phyloP scores from a whole-genome alignment of 169 alveolate species.

The Perkinsus marinus region DNA sequence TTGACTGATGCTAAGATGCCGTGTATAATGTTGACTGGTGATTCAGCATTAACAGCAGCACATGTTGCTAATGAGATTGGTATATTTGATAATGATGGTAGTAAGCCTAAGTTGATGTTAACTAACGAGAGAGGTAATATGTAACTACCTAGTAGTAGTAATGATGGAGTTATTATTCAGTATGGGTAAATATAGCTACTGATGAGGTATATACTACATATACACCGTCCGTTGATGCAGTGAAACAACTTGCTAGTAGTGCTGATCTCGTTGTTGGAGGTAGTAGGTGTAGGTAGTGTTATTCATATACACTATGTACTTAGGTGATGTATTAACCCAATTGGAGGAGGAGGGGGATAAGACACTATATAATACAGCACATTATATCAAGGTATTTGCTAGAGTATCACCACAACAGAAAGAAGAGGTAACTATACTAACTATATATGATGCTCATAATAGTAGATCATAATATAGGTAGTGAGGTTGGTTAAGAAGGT shows the following conservation, averaged over 20 bases:
- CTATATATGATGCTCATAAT: too few species aligned
- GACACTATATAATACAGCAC: constrained; percentile 5
- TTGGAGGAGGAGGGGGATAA: background rate
- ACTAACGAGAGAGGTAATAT: background rate
- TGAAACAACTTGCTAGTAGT: background rate
- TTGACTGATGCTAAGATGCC: background rate
- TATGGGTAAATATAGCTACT: background rate
- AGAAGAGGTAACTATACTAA: constrained; percentile 10
- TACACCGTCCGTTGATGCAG: background rate
- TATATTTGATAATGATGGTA: background rate
- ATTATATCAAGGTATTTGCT: constrained; percentile 43
- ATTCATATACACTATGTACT: background rate
- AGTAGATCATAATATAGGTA: background rate
- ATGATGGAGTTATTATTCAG: background rate
- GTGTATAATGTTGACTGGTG: constrained; percentile 57
- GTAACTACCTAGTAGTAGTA: background rate
- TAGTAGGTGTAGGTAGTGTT: background rate
- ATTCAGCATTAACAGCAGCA: constrained; percentile 56
- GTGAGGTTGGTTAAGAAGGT: background rate
- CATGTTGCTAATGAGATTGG: constrained; percentile 48
- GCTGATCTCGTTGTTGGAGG: background rate
- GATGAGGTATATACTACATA: background rate
- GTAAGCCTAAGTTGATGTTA: background rate
- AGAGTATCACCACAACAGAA: constrained; percentile 60
- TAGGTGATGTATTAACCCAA: background rate